These are phyloP conservation scores for Lactarius sp. DNA, from an alignment of 768 basidiomycete genomes.

Conservation along the genomic window DNA sequence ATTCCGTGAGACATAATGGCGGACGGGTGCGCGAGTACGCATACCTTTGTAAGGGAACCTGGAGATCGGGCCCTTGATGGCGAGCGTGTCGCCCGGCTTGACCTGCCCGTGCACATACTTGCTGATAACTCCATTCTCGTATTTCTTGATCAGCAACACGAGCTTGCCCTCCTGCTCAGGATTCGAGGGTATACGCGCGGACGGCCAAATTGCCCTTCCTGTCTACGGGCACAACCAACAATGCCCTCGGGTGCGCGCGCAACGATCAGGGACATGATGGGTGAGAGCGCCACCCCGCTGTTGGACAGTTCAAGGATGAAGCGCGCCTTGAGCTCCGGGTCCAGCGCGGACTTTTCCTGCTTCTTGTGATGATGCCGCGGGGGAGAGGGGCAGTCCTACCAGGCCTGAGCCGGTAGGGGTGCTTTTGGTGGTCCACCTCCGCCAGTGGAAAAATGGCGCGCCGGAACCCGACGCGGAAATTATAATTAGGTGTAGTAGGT, in stretches of 20 bases:
- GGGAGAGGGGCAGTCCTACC: constrained; percentile 33
- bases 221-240: constrained; percentile 43
- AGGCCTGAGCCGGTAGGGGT: constrained; percentile 44
- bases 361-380: constrained; percentile 29
- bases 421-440: constrained; percentile 34
- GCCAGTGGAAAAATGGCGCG: constrained; percentile 46
- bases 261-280: constrained; percentile 72
- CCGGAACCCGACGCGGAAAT: constrained; percentile 20
- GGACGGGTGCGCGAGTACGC: constrained; percentile 14
- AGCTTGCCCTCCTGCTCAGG: constrained; percentile 73
- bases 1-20: not conserved
- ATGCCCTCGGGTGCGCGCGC: constrained; percentile 67
- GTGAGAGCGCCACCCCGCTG: constrained; percentile 70
- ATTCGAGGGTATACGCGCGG: constrained; percentile 89
- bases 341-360: constrained; percentile 64
- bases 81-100: constrained; percentile 75
- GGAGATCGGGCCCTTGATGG: constrained; percentile 85
- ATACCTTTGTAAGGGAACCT: constrained; percentile 85
- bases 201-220: constrained; percentile 83
- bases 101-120: constrained; percentile 69
- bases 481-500: no score
- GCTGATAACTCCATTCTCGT: constrained; percentile 77
- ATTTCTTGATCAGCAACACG: constrained; percentile 78
- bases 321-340: constrained; percentile 73
- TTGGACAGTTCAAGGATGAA: constrained; percentile 80